Conservation (phyloP, 495 filamentous ascomycete genomes). For the Penicillium cosmopolitanum region DNA sequence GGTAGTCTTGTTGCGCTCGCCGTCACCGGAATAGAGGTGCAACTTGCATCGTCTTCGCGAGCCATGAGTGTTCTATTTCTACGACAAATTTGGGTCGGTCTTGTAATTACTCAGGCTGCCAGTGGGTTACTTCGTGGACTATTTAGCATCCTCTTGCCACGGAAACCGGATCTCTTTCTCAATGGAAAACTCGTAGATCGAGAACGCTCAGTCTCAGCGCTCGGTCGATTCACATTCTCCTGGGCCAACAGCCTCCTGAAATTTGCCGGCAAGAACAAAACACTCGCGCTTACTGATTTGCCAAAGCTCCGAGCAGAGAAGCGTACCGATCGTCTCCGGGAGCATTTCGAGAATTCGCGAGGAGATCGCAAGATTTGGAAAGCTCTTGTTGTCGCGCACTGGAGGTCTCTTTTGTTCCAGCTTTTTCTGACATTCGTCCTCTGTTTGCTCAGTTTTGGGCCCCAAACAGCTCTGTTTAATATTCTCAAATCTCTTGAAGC, state of each 20-base stretch:
- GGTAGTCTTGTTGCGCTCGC: conserved; percentile 30
- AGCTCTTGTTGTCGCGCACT: conserved; percentile 59
- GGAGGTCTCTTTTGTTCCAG: conserved; percentile 55
- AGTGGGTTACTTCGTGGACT: conserved; percentile 35
- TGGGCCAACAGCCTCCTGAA: conserved; percentile 62
- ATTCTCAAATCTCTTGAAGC: conserved; percentile 66
- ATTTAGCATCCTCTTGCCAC: conserved; percentile 53
- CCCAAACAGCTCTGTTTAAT: conserved; percentile 69
- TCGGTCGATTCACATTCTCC: conserved; percentile 63
- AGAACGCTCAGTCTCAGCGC: conserved; percentile 61
- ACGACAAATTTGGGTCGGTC: conserved; percentile 15
- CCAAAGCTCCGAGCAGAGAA: conserved; percentile 45
- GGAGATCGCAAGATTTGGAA: conserved; percentile 62
- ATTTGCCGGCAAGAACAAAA: conserved; percentile 55
- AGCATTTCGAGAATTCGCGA: conserved; percentile 54
- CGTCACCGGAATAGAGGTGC: conserved; percentile 23
- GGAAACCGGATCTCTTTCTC: conserved; percentile 66
- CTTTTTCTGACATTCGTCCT: conserved; percentile 54
- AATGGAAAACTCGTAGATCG: conserved; percentile 64
- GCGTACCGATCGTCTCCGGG: conserved; percentile 34
- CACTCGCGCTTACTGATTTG: conserved; percentile 62
- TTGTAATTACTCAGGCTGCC: conserved; percentile 28
- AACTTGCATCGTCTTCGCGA: conserved; percentile 20
- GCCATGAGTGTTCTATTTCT: conserved; percentile 3
- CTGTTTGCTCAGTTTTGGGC: conserved; percentile 65